Conservation (phyloP, 2,329 filamentous ascomycete species). For the Cladophialophora yegresii region DNA sequence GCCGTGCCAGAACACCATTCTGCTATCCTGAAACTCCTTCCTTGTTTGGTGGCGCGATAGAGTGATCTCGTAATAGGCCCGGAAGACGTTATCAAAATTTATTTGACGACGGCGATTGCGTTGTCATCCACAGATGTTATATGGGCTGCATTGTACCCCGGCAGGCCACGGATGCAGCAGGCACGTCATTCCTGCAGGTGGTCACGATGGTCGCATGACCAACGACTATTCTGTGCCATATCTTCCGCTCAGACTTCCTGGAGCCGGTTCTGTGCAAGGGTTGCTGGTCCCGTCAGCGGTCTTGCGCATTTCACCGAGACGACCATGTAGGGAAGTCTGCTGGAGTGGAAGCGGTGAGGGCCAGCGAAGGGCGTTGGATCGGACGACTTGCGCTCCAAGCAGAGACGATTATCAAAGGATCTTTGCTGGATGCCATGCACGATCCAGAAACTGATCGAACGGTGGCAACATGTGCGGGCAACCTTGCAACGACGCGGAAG, state of each 20-base stretch:
- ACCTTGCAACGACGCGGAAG: not conserved
- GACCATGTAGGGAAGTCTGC: not conserved
- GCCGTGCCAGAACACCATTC: not conserved
- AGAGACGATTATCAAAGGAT: not conserved
- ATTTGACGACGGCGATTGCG: not conserved
- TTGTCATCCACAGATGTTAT: not conserved
- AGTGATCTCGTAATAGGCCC: not conserved
- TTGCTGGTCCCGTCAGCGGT: not conserved
- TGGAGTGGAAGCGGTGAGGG: conserved; percentile 1
- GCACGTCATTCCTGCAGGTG: conserved; percentile 30
- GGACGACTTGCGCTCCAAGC: not conserved
- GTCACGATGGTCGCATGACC: conserved; percentile 30
- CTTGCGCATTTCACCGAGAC: not conserved
- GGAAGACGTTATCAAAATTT: conserved; percentile 1
- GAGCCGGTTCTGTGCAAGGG: not conserved
- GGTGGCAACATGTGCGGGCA: conserved; percentile 8
- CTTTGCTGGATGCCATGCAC: not conserved
- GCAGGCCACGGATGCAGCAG: conserved; percentile 20
- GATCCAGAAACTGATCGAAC: conserved; percentile 5
- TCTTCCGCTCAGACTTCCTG: conserved; percentile 2
- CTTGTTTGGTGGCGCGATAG: not conserved
- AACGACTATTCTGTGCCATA: conserved; percentile 12
- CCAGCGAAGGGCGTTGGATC: not conserved
- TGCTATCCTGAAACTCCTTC: not conserved
- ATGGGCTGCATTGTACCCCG: not conserved